phyloP scores from a whole-genome alignment of 805 yeast species.

The Suhomyces sp. region DNA sequence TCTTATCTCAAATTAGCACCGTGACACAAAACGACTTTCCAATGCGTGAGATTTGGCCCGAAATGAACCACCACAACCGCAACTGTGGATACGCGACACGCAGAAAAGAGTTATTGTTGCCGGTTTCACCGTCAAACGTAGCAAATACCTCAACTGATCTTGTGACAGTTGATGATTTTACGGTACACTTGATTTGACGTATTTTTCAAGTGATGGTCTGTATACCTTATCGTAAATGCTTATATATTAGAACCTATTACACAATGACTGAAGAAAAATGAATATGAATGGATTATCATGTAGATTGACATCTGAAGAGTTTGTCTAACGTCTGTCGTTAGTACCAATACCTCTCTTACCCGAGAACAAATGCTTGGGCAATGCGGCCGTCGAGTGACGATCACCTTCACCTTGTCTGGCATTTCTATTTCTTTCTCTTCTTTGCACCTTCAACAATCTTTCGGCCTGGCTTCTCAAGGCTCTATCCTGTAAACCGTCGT shows the following conservation, averaged over 20 bases:
- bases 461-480: conserved; percentile 79
- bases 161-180: no score
- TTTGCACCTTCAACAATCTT: conserved; percentile 80
- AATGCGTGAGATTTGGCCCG: conserved; percentile 1
- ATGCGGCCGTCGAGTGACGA: conserved; percentile 77
- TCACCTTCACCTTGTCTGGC: conserved; percentile 97
- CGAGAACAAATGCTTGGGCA: conserved; percentile 91
- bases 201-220: no score
- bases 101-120: background rate
- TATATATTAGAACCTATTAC: conserved; percentile 1
- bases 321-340: conserved; percentile 76
- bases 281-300: background rate
- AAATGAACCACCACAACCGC: conserved; percentile 1
- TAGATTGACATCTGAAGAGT: no score
- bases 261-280: conserved; percentile 1
- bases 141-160: background rate
- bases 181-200: background rate
- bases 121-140: no score
- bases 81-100: background rate
- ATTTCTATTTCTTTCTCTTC: conserved; percentile 88
- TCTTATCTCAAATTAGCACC: conserved; percentile 1
- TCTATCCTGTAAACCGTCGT: conserved; percentile 84
- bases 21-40: conserved; percentile 2
- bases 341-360: conserved; percentile 98
- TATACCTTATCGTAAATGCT: background rate